Conservation (phyloP, 768 basidiomycete species). For the Hemileccinum impolitum region DNA sequence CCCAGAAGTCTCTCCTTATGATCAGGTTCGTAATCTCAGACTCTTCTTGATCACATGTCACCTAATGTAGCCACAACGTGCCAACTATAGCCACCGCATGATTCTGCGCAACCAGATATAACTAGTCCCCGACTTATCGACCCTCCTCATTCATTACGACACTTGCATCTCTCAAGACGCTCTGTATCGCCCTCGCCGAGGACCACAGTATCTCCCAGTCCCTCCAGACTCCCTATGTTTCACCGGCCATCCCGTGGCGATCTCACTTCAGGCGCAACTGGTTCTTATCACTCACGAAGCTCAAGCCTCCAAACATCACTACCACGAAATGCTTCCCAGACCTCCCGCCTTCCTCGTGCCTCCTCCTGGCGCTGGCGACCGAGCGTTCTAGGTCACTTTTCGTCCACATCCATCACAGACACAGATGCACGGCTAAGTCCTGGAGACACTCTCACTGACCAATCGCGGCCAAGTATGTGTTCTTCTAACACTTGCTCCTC, state of each 20-base stretch:
- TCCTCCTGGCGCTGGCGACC: constrained; percentile 55
- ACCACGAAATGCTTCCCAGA: constrained; percentile 12
- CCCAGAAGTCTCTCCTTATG: constrained; percentile 9
- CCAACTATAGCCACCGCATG: constrained; percentile 23
- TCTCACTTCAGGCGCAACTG: constrained; percentile 26
- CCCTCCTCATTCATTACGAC: constrained; percentile 39
- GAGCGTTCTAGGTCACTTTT: constrained; percentile 62
- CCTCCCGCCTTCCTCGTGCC: constrained; percentile 6
- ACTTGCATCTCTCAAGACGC: constrained; percentile 41
- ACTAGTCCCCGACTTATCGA: constrained; percentile 32
- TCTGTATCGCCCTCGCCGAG: constrained; percentile 39
- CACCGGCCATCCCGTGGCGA: constrained; percentile 30
- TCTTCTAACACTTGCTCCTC: constrained; percentile 55
- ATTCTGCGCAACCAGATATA: constrained; percentile 21
- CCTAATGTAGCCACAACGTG: constrained; percentile 7
- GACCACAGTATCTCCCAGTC: constrained; percentile 31
- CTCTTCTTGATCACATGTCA: constrained; percentile 21
- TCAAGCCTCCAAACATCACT: constrained; percentile 48
- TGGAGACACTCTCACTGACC: constrained; percentile 39
- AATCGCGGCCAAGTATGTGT: constrained; percentile 58
- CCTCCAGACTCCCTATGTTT: constrained; percentile 45
- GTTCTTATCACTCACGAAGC: constrained; percentile 43
- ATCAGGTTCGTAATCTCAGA: constrained; percentile 26
- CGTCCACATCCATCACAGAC: constrained; percentile 45
- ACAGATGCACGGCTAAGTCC: constrained; percentile 40